Base-by-base conservation (phyloP, 177 flowering plant genomes). In the Telopea speciosissima region DNA sequence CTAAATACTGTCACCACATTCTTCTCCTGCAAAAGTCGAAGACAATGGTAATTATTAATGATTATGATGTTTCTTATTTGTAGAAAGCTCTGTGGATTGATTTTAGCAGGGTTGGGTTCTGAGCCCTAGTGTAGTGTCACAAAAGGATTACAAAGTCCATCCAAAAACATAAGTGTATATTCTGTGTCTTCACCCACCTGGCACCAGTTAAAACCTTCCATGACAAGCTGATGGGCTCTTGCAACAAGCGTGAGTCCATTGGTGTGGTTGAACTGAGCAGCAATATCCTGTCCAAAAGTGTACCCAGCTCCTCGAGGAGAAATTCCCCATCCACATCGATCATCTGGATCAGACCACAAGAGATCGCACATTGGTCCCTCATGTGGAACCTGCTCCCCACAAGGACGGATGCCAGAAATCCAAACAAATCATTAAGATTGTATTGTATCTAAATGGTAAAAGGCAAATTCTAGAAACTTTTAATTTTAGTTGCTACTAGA, bases 361-460 rank as follows among this genome's bases (percentile, higher is more conserved):
- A 91, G 91, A 78, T 91, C 97, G 64, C 97, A 91, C 97, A 91
- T 91, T 24, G 97, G 97, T 67, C 97, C 97, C 85, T 91, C 97
- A 76, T 91, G 97, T 12, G 97, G 97, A 76, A 91, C 97, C 97
- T 91, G 72, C 63, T 54, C 52, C 17, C 8, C 67, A 62, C 44
- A 69, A 25, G 45, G 16, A 58, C n/a, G 58, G 68, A 21, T 25
- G 62, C 26, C 26, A 75, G 31, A 54, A 71, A 70, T 22, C 23
- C n/a, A 13, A 13, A 45, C 16, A 45, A 45, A 12, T 13, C 19
- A 45, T 16, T 12, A 45, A 11, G 17, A 16, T 17, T 12, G 10
- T 44, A 45, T 4, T 7, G 19, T 45, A 45, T 12, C 54, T 45
- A 16, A 16, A 14, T 45, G 1, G 54, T 45, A 45, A 45, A 45